Percentiles rank a stretch among this genome's conserved stretches.
These are phyloP conservation scores for Eucalyptus microcorys DNA, from an alignment of 345 rosid species.

Conservation along the genomic window DNA sequence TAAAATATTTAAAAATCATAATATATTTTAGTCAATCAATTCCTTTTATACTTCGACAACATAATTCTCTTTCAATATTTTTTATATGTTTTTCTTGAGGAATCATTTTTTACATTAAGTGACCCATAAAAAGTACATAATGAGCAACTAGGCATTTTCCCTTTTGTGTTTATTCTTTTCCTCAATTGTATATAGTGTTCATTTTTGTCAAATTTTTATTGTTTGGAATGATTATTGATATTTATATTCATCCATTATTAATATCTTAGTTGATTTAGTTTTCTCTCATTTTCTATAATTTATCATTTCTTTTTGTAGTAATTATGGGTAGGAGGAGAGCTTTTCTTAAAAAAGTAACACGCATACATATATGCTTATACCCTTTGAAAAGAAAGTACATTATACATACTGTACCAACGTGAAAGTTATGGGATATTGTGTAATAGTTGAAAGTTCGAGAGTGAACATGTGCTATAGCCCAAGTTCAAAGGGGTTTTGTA, in stretches of 20 bases:
- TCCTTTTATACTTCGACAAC: background rate
- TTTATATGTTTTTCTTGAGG: background rate
- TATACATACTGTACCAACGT: background rate
- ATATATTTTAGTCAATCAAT: background rate
- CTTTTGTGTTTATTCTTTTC: background rate
- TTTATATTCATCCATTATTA: background rate
- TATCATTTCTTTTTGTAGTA: background rate
- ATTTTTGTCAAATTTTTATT: background rate
- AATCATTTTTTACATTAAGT: background rate
- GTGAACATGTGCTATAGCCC: background rate
- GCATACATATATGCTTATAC: background rate
- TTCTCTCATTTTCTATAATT: background rate
- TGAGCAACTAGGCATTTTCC: background rate
- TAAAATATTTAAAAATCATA: background rate
- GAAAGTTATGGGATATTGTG: background rate
- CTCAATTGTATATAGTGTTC: background rate
- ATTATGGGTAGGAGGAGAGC: background rate
- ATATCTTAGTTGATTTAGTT: background rate
- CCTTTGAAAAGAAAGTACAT: background rate
- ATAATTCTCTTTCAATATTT: background rate
- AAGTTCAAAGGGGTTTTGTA: background rate
- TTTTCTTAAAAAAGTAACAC: background rate
- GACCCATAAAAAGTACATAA: background rate
- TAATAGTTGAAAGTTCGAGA: background rate
- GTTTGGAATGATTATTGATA: background rate